Evolutionary conservation across 352 stramenopile species (phyloP).

Genomic region (Globisporangium perplexum): DNA sequence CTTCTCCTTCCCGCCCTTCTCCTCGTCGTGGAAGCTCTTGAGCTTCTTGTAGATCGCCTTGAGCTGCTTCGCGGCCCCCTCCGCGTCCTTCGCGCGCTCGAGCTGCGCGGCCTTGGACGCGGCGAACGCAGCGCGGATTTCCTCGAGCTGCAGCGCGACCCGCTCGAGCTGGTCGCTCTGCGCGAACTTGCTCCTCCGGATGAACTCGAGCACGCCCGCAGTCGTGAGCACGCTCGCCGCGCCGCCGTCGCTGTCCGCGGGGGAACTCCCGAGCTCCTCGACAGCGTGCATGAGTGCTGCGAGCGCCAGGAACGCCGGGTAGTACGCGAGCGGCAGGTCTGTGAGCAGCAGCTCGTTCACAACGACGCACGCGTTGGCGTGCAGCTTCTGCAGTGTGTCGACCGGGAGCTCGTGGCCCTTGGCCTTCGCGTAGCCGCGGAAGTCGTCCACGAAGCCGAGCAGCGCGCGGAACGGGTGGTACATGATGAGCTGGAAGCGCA

Average conservation of each 20-base stretch:
- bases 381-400: conserved; percentile 67
- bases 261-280: conserved; percentile 34
- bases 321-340: conserved; percentile 55
- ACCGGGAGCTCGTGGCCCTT: conserved; percentile 53
- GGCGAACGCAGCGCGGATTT: conserved; percentile 29
- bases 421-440: conserved; percentile 66
- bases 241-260: conserved; percentile 17
- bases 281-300: conserved; percentile 49
- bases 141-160: conserved; percentile 26
- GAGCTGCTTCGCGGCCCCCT: conserved; percentile 52
- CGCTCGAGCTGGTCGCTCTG: conserved; percentile 38
- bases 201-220: conserved; percentile 38
- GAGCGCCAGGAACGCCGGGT: conserved; percentile 68
- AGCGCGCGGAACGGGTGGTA: conserved; percentile 83
- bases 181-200: conserved; percentile 65
- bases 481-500: conserved; percentile 88
- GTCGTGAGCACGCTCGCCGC: background rate
- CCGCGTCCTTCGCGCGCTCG: conserved; percentile 24
- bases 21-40: conserved; percentile 74
- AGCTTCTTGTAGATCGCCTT: conserved; percentile 87
- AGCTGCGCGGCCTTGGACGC: conserved; percentile 28
- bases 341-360: conserved; percentile 79
- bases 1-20: conserved; percentile 34
- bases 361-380: conserved; percentile 62
- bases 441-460: conserved; percentile 80